Evolutionary conservation across 495 filamentous ascomycete species (phyloP).

Genomic region (Talaromyces thailandensis): DNA sequence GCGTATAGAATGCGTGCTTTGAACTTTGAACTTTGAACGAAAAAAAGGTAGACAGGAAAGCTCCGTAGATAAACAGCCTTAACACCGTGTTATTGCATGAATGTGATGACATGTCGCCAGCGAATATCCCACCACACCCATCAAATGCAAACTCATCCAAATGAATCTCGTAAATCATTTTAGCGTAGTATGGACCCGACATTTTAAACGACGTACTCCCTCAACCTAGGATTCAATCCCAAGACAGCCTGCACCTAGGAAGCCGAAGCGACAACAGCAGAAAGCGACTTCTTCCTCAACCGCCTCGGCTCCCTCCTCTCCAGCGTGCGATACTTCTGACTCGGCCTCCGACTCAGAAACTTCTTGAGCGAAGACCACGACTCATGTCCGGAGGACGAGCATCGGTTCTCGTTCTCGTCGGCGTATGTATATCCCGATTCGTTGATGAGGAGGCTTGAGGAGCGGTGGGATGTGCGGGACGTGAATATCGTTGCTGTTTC

Average conservation of each 20-base stretch:
- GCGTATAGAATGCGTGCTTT: background rate
- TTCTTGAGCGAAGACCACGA: slow-evolving; percentile 31
- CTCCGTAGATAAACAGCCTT: background rate
- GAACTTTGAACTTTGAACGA: too few relatives aligned
- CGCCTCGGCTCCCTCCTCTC: slow-evolving; percentile 37
- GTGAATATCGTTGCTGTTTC: slow-evolving; percentile 3
- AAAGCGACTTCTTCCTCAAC: slow-evolving; percentile 21
- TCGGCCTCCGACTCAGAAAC: slow-evolving; percentile 28
- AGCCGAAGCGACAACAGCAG: background rate
- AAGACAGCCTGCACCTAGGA: too few relatives aligned
- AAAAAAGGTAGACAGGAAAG: background rate
- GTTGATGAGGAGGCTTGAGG: slow-evolving; percentile 6
- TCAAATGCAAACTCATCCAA: background rate
- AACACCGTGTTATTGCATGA: background rate
- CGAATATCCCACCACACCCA: background rate
- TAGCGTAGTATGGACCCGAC: background rate
- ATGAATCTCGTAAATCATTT: background rate
- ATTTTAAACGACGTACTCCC: too few relatives aligned
- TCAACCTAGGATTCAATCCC: too few relatives aligned
- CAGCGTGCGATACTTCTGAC: slow-evolving; percentile 27
- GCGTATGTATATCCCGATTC: background rate
- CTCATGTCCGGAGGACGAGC: slow-evolving; percentile 5
- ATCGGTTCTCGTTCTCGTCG: background rate
- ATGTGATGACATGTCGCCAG: background rate
- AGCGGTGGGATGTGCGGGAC: background rate